Percentiles rank a stretch among this genome's conserved stretches.
Evolutionary conservation across 208 protist genomes (phyloP).

Genomic region (Crithidia sp.): DNA sequence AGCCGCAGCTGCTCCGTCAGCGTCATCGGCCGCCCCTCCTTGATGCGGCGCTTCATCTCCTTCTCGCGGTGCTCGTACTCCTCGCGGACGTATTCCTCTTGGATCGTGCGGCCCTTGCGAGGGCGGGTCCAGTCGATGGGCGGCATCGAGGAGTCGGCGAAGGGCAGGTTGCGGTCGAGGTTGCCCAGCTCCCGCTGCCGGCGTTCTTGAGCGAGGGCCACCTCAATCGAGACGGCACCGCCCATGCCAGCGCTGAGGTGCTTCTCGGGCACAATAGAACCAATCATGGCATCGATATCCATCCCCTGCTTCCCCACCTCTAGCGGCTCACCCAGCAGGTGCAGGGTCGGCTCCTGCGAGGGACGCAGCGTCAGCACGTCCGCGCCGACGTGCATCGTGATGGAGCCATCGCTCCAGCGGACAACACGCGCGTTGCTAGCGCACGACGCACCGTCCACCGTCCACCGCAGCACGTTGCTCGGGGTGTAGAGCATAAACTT

Average conservation of each 20-base stretch:
- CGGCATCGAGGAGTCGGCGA: constrained; percentile 50
- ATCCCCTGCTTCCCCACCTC: constrained; percentile 51
- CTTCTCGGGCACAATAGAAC: constrained; percentile 46
- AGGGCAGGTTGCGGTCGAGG: constrained; percentile 57
- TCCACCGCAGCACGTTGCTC: constrained; percentile 85
- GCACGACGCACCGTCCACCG: constrained; percentile 4
- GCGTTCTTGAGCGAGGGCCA: constrained; percentile 70
- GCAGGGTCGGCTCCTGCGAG: constrained; percentile 56
- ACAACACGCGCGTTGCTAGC: constrained; percentile 83
- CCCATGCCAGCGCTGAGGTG: constrained; percentile 70
- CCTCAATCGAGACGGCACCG: constrained; percentile 71
- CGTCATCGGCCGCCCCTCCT: constrained; percentile 80
- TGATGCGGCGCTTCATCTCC: constrained; percentile 66
- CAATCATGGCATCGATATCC: constrained; percentile 58
- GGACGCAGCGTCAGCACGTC: constrained; percentile 65
- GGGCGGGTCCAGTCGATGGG: constrained; percentile 75
- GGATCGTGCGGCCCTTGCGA: constrained; percentile 38
- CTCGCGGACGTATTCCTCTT: constrained; percentile 81
- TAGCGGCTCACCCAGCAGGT: constrained; percentile 57
- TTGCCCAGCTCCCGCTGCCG: constrained; percentile 43
- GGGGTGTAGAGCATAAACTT: constrained; percentile 80
- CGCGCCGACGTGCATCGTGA: constrained; percentile 81
- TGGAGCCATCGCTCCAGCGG: constrained; percentile 82
- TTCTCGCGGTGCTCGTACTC: constrained; percentile 77
- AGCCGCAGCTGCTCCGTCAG: constrained; percentile 83